Evolutionary conservation across 805 yeast species (phyloP).

Genomic region (Candida taoyuanica): DNA sequence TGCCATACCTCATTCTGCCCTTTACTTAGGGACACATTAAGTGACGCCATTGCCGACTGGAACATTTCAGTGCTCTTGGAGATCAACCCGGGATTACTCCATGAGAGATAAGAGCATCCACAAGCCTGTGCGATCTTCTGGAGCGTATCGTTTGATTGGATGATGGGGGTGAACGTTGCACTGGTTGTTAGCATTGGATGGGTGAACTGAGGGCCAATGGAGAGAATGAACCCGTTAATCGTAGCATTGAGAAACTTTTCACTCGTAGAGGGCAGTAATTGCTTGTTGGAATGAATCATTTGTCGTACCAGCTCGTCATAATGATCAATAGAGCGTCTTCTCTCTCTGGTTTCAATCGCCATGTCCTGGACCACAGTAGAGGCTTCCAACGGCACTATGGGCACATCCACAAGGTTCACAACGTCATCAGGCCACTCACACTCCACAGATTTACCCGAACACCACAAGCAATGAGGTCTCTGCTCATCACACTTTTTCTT

Average conservation of each 20-base stretch:
- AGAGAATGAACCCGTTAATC: slow-evolving; percentile 36
- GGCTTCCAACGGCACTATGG: slow-evolving; percentile 6
- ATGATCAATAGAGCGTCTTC: too few relatives aligned
- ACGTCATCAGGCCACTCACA: slow-evolving; percentile 24
- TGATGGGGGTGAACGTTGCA: slow-evolving; percentile 36
- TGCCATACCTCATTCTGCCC: slow-evolving; percentile 36
- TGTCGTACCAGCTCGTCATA: too few relatives aligned
- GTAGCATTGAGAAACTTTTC: slow-evolving; percentile 27
- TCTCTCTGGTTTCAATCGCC: slow-evolving; percentile 4
- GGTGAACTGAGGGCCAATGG: slow-evolving; percentile 39
- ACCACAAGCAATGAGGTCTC: slow-evolving; percentile 38
- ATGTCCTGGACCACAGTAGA: slow-evolving; percentile 5
- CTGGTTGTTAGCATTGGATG: slow-evolving; percentile 37
- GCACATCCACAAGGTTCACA: slow-evolving; percentile 1
- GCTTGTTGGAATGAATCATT: slow-evolving; percentile 3
- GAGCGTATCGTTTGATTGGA: slow-evolving; percentile 27
- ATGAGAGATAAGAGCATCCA: slow-evolving; percentile 37
- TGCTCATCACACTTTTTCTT: slow-evolving; percentile 61
- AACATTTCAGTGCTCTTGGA: slow-evolving; percentile 23
- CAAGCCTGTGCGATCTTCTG: slow-evolving; percentile 36
- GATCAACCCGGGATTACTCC: slow-evolving; percentile 28
- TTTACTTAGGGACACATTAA: too few relatives aligned
- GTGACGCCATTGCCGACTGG: too few relatives aligned
- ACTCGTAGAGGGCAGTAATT: slow-evolving; percentile 2
- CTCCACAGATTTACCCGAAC: slow-evolving; percentile 31